Base-by-base conservation (phyloP, 1,139 yeast species). In the Blastobotrys raffinosifermentans region DNA sequence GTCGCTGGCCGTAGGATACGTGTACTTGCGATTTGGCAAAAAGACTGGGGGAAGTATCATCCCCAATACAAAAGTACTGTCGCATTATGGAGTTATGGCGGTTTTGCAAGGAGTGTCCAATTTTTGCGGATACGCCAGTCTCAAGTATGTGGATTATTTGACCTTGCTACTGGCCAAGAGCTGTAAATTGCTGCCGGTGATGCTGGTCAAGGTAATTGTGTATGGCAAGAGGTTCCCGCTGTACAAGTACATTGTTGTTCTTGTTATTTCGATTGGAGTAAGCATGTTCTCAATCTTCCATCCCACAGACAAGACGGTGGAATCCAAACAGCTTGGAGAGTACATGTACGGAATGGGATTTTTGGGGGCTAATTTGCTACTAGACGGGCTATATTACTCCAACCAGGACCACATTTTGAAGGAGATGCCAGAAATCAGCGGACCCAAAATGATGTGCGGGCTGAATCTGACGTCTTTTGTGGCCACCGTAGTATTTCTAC, bases 301-400 rank as follows among this genome's bases (percentile, higher is more conserved):
- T 35, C 54, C 64, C 4, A 26, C 48, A 8, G 19, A 32, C 19
- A 39, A 45, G 14, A 49, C 58, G 26, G 67, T 64, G 36, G 76
- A 70, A 39, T 60, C 66, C 16, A 19, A 9, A 7, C 8, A 9
- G 8, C 6, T 7, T 19, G 9, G 9, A 6, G 21, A 7, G 8
- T 51, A 70, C 1, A 38, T 65, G 1, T 51, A 73, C 23, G 98
- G 98, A 0, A 59, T 84, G 49, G 49, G 61, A 0, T 73, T 81
- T 38, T 67, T 91, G 31, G 53, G 67, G 0, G 61, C 67, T 1
- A 83, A 93, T 29, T 72, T 91, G 63, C 58, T 91, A 11, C 67
- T 91, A 29, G 98, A 91, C 57, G 98, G 98, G 0, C 66, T 89
- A 43, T 87, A 95, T 20, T 91, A 89, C 61, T 84, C 96, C 3